Base-by-base conservation (phyloP, 768 basidiomycete genomes). In the Trametes villosa region DNA sequence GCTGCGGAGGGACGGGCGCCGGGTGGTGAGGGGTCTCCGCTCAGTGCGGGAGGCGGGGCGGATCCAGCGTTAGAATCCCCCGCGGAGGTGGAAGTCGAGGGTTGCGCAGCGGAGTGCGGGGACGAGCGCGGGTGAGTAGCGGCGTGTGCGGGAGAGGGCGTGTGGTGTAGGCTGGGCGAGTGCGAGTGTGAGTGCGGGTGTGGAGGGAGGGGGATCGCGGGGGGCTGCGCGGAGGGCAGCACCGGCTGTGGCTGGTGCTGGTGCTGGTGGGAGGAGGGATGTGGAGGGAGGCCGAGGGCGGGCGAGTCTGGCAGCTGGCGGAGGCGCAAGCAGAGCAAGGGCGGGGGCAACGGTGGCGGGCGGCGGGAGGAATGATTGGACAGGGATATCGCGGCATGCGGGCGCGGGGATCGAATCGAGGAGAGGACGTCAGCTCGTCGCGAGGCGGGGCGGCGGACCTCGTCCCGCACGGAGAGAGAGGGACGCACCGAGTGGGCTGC, bases 1-100 rank as follows among this genome's bases (percentile, higher is more conserved):
- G 57, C 57, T 9, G 52, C 48, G 3, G 59, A 45, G 2, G 65
- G 44, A 31, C 33, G 36, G 3, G 56, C 44, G 36, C 53, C 20
- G 15, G 61, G 20, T 6, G 55, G 27, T 17, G 46, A 57, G 6
- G 55, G 44, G 34, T 57, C 46, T 1, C 46, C 46, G 15, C 42
- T 22, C 12, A 48, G 29, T 27, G 36, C 13, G 7, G 49, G 20
- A 17, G 4, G 22, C 9, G 29, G 27, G 29, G 11, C 34, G 12
- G 45, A 22, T 30, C 49, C 50, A 22, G 60, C 29, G 22, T 51
- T 33, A 15, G 42, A 5, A 42, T 58, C 15, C 38, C 34, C 29
- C 12, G 41, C 20, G 20, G 54, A 45, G 27, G 29, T 2, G 31
- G 48, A 48, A 7, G 60, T 30, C 20, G 53, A 8, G 11, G 59